Evolutionary conservation across 306 rosid species (phyloP).

Genomic region (Castanea crenata): DNA sequence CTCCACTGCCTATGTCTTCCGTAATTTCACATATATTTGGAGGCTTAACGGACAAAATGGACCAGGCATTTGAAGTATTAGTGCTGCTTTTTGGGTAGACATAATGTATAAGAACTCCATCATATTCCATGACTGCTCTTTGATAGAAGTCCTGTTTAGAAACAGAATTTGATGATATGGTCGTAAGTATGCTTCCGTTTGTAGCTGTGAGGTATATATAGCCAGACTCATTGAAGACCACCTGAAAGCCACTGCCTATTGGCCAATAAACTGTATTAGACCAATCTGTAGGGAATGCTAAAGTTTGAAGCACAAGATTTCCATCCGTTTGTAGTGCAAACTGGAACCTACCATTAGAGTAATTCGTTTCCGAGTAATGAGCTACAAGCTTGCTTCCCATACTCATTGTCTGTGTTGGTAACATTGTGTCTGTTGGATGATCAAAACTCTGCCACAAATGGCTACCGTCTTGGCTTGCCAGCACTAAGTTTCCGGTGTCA

Average conservation of each 20-base stretch:
- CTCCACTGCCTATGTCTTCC: too few relatives aligned
- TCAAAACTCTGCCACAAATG: slow-evolving; percentile 54
- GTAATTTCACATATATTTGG: too few relatives aligned
- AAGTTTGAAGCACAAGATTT: slow-evolving; percentile 24
- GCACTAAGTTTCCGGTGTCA: slow-evolving; percentile 51
- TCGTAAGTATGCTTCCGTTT: slow-evolving; percentile 1
- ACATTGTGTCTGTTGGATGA: slow-evolving; percentile 50
- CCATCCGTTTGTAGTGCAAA: slow-evolving; percentile 19
- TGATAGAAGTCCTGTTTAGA: slow-evolving; percentile 26
- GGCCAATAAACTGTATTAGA: slow-evolving; percentile 16
- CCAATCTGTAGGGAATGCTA: slow-evolving; percentile 29
- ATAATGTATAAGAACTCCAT: slow-evolving; percentile 56
- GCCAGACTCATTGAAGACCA: slow-evolving; percentile 39
- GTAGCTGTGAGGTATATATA: slow-evolving; percentile 29
- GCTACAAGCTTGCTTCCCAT: background rate
- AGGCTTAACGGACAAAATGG: too few relatives aligned
- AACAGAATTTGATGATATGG: background rate
- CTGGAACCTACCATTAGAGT: slow-evolving; percentile 45
- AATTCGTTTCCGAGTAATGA: slow-evolving; percentile 22
- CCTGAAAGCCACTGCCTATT: background rate
- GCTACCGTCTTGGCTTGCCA: background rate
- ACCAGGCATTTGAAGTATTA: too few relatives aligned
- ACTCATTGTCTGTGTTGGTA: slow-evolving; percentile 44
- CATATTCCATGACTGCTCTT: slow-evolving; percentile 52
- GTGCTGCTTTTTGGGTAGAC: slow-evolving; percentile 26